Conservation (phyloP, 768 basidiomycete genomes). For the Rossbeevera mucosa region DNA sequence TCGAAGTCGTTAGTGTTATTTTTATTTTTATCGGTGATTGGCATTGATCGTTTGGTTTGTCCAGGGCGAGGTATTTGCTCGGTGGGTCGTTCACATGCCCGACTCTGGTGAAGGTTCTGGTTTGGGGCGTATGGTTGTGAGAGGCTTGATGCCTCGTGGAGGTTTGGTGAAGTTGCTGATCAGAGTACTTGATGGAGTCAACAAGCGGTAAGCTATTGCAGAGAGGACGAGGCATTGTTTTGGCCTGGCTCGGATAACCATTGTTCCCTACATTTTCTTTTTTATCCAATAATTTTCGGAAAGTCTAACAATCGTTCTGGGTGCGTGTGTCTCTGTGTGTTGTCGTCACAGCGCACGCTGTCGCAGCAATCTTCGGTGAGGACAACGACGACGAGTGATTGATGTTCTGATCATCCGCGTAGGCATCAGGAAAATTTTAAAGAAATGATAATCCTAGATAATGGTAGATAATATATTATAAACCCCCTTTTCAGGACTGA, state of each 20-base stretch:
- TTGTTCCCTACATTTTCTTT: background rate
- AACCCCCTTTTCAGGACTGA: no score
- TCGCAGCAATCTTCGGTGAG: no score
- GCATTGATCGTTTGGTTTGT: background rate
- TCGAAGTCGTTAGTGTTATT: conserved; percentile 60
- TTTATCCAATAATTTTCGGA: background rate
- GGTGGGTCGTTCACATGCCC: conserved; percentile 56
- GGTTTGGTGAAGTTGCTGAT: conserved; percentile 21
- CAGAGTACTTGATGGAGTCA: conserved; percentile 16
- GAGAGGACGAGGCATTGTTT: background rate
- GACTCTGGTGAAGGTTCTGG: background rate
- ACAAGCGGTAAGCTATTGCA: background rate
- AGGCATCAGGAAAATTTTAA: no score
- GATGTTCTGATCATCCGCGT: no score
- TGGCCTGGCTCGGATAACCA: background rate
- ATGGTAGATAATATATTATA: no score
- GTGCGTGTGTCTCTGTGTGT: no score
- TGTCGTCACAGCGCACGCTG: no score
- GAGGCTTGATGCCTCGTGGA: conserved; percentile 22
- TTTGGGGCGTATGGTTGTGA: conserved; percentile 3
- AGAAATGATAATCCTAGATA: no score
- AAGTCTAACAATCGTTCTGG: no score
- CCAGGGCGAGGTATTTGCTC: conserved; percentile 79
- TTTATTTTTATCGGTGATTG: no score
- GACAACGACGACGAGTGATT: no score